Base-by-base conservation (phyloP, 1,284 basidiomycete species). In the Cystobasidium slooffiae region DNA sequence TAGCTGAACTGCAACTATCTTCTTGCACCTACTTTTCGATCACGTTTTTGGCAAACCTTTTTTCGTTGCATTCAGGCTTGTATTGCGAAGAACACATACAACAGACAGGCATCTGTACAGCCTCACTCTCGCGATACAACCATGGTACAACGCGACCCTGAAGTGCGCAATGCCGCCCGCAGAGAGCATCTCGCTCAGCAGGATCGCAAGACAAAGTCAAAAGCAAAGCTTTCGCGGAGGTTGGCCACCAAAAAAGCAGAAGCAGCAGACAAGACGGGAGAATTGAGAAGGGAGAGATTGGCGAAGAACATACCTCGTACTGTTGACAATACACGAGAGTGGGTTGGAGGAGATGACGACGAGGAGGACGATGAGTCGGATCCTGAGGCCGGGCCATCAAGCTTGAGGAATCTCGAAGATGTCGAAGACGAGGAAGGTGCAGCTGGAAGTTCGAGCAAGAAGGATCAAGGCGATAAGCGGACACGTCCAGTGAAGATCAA, bases 271-370 rank as follows among this genome's bases (percentile, higher is more conserved):
- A 39, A 43, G 46, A 73, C 70, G 39, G 70, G 72, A 31, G 58
- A 62, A 31, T 46, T 76, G 49, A 58, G 53, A 22, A 37, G 20
- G 12, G 44, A 69, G 44, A 55, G 75, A 44, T 53, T 76, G 10
- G 75, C 52, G 12, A 39, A 64, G 22, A 76, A 76, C 61, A 58
- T 74, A 20, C 70, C 96, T 0, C 87, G 88, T 52, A 99, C 96
- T 0, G 88, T 98, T 47, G 96, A 99, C 81, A 98, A 97, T 82
- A 92, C 90, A 66, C 89, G 95, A 76, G 89, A 94, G 82, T 92
- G 91, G 92, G 3, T 92, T 91, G 49, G 90, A 65, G 77, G 69
- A 58, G 65, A 31, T 76, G 75, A 44, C 75, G 75, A 69, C 72
- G 76, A 43, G 75, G 63, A 20, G 9, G 63, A 39, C 37, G 47